Percentiles rank a stretch among this genome's conserved stretches.
phyloP scores from a whole-genome alignment of 2,329 filamentous ascomycete species.

The Aureobasidium zeae region DNA sequence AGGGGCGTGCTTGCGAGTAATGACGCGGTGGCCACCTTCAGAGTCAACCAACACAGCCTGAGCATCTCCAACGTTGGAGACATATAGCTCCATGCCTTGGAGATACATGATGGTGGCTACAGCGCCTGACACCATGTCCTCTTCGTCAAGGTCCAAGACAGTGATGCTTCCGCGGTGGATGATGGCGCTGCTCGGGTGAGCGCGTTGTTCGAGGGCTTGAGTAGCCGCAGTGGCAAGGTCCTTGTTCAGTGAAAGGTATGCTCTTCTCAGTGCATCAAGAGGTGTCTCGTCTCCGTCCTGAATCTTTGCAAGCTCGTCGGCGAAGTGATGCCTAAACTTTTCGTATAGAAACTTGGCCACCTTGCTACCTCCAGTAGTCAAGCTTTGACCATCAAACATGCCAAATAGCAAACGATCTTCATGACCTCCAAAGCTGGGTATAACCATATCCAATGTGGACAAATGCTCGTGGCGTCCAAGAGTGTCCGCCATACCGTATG shows the following conservation, averaged over 20 bases:
- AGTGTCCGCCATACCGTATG: conserved; percentile 96
- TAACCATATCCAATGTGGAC: conserved; percentile 90
- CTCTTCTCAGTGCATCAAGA: conserved; percentile 70
- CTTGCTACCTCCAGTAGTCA: conserved; percentile 83
- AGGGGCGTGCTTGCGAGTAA: conserved; percentile 89
- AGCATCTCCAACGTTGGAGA: conserved; percentile 91
- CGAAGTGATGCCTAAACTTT: conserved; percentile 81
- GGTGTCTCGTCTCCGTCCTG: conserved; percentile 60
- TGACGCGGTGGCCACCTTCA: conserved; percentile 69
- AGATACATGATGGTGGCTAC: conserved; percentile 89
- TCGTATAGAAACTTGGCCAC: conserved; percentile 95
- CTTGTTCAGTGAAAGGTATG: conserved; percentile 87
- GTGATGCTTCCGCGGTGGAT: conserved; percentile 62
- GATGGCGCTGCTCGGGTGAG: conserved; percentile 38
- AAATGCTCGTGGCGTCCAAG: conserved; percentile 88
- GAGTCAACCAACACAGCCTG: conserved; percentile 92
- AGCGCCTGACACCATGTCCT: conserved; percentile 82
- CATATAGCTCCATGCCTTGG: conserved; percentile 79
- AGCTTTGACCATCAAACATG: conserved; percentile 90
- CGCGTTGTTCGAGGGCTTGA: conserved; percentile 67
- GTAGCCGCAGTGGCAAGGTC: conserved; percentile 79
- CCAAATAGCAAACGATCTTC: conserved; percentile 85
- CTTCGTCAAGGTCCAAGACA: conserved; percentile 70
- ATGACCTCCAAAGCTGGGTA: conserved; percentile 80
- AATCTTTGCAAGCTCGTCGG: conserved; percentile 67